A percentile compares a stretch with the other conserved stretches of the same genome.
These are phyloP conservation scores for Apiospora marii DNA, from an alignment of 2,329 filamentous ascomycete genomes.

Conservation along the genomic window DNA sequence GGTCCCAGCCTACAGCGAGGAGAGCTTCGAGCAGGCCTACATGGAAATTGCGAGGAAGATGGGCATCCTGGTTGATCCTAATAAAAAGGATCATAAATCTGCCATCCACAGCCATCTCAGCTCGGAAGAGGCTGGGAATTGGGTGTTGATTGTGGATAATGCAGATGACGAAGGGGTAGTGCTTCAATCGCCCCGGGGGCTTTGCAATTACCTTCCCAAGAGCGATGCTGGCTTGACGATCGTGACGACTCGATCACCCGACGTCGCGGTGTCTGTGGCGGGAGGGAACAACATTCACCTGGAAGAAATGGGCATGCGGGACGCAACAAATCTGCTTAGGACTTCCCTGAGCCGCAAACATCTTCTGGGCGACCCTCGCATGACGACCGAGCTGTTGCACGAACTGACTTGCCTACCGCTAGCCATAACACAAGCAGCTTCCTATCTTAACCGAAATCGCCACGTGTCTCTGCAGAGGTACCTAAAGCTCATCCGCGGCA, in stretches of 20 bases:
- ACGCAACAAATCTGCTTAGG: not conserved
- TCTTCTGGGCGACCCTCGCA: not conserved
- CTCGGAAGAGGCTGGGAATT: slow-evolving; percentile 36
- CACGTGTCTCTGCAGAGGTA: slow-evolving; percentile 41
- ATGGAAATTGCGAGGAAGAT: slow-evolving; percentile 43
- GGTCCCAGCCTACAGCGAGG: slow-evolving; percentile 49
- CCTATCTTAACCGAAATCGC: slow-evolving; percentile 46
- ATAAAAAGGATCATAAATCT: slow-evolving; percentile 66
- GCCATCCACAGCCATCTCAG: slow-evolving; percentile 58
- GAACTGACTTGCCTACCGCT: slow-evolving; percentile 37
- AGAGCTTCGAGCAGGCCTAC: slow-evolving; percentile 50
- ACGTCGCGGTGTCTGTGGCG: slow-evolving; percentile 39
- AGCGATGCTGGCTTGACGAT: slow-evolving; percentile 34
- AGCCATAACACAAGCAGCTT: slow-evolving; percentile 48
- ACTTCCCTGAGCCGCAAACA: not conserved
- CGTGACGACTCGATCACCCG: slow-evolving; percentile 47
- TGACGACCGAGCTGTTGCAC: not conserved
- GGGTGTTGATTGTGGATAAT: slow-evolving; percentile 55
- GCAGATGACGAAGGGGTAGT: slow-evolving; percentile 46
- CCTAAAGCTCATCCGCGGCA: slow-evolving; percentile 41
- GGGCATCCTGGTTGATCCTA: slow-evolving; percentile 47
- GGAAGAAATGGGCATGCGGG: not conserved
- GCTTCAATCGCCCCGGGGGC: slow-evolving; percentile 30
- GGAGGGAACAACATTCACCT: slow-evolving; percentile 35
- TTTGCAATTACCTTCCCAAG: not conserved